Conservation (phyloP, 306 rosid species). For the Potentilla sterilis region DNA sequence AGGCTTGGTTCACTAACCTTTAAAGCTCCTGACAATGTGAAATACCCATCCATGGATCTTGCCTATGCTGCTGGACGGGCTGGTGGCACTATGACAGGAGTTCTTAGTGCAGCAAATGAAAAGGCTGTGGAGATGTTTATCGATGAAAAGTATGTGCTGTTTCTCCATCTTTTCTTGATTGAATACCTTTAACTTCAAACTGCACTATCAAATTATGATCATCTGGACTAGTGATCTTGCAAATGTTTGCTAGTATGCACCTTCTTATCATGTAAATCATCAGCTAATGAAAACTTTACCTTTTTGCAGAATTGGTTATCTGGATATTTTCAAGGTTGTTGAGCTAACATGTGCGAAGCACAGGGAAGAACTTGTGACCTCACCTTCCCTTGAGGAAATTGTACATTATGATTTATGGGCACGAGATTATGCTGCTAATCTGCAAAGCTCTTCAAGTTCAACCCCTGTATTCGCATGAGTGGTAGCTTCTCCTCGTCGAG, state of each 20-base stretch:
- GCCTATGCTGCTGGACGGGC: slow-evolving; percentile 97
- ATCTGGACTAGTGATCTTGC: not conserved
- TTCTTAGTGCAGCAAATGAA: slow-evolving; percentile 98
- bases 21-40: slow-evolving; percentile 82
- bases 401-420: slow-evolving; percentile 91
- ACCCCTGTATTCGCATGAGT: slow-evolving; percentile 63
- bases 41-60: slow-evolving; percentile 96
- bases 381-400: slow-evolving; percentile 94
- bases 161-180: slow-evolving; percentile 6
- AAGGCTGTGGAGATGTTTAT: slow-evolving; percentile 97
- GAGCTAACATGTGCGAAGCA: slow-evolving; percentile 89
- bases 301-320: slow-evolving; percentile 71
- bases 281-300: slow-evolving; percentile 9
- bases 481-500: slow-evolving; percentile 4
- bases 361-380: slow-evolving; percentile 50
- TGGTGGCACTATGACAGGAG: slow-evolving; percentile 99
- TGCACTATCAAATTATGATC: not conserved
- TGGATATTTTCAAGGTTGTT: slow-evolving; percentile 91
- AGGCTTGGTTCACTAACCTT: slow-evolving; percentile 96
- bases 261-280: not conserved
- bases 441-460: slow-evolving; percentile 42
- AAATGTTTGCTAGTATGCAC: not conserved
- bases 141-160: slow-evolving; percentile 65
- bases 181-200: not conserved
- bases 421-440: slow-evolving; percentile 62